phyloP scores from a whole-genome alignment of 176 grass and related monocot species.

The Cocos nucifera region DNA sequence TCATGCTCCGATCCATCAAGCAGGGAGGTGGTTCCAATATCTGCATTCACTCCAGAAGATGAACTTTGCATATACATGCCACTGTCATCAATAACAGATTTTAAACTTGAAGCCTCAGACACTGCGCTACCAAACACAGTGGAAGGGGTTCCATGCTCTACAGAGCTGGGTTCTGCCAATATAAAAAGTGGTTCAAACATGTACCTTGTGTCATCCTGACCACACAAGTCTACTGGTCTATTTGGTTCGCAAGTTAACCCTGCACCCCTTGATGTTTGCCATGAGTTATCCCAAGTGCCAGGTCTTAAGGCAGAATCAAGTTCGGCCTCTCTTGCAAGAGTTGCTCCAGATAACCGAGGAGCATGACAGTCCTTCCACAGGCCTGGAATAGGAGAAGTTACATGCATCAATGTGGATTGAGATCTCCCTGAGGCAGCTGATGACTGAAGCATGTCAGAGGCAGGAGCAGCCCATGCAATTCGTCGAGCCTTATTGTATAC shows the following conservation, averaged over 20 bases:
- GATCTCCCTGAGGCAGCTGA: slow-evolving; percentile 56
- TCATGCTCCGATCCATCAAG: slow-evolving; percentile 49
- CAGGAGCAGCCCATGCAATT: slow-evolving; percentile 43
- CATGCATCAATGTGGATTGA: slow-evolving; percentile 78
- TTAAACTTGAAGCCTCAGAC: slow-evolving; percentile 46
- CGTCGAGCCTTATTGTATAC: slow-evolving; percentile 89
- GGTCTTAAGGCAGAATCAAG: slow-evolving; percentile 80
- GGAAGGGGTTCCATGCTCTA: slow-evolving; percentile 31
- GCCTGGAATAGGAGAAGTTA: slow-evolving; percentile 52
- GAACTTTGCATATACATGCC: slow-evolving; percentile 32
- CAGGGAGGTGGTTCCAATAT: slow-evolving; percentile 37
- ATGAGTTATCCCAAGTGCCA: slow-evolving; percentile 75
- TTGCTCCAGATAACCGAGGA: slow-evolving; percentile 64
- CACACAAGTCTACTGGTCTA: slow-evolving; percentile 54
- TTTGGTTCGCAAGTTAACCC: slow-evolving; percentile 44
- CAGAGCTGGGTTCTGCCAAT: slow-evolving; percentile 69
- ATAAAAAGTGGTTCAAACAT: slow-evolving; percentile 96
- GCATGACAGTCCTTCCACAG: slow-evolving; percentile 90
- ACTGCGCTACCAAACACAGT: slow-evolving; percentile 15
- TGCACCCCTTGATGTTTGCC: slow-evolving; percentile 54
- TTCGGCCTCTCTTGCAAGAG: slow-evolving; percentile 70
- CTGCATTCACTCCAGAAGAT: slow-evolving; percentile 29
- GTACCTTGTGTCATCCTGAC: slow-evolving; percentile 74
- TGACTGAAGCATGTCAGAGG: slow-evolving; percentile 66
- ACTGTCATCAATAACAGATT: slow-evolving; percentile 53